These are phyloP conservation scores for Luvunga scandens DNA, from an alignment of 345 rosid species.

Conservation along the genomic window DNA sequence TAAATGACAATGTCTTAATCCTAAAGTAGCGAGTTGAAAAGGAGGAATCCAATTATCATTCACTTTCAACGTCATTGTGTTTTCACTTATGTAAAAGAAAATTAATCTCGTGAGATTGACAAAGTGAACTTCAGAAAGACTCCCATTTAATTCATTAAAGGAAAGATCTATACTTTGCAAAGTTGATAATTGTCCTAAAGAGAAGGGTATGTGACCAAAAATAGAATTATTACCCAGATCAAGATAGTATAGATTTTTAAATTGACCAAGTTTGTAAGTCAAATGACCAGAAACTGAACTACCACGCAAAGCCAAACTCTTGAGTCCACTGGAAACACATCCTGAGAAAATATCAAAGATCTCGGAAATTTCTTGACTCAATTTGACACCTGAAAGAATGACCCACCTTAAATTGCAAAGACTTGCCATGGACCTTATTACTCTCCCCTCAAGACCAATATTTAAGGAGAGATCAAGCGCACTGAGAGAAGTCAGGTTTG, in stretches of 20 bases:
- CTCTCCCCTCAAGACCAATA: background rate
- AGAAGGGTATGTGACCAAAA: background rate
- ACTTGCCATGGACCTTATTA: no score
- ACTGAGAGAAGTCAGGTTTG: background rate
- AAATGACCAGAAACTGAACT: background rate
- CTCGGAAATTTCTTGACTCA: background rate
- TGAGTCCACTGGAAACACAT: background rate
- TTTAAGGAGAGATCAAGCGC: background rate
- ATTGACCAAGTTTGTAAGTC: background rate
- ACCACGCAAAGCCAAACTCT: background rate
- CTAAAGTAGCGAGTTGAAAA: conserved; percentile 19
- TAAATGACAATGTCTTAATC: conserved; percentile 16
- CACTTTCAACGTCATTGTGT: conserved; percentile 18
- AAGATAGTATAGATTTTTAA: background rate
- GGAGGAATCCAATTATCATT: conserved; percentile 29
- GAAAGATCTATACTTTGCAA: background rate
- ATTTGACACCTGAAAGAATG: background rate
- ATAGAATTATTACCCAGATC: background rate
- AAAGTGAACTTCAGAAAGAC: conserved; percentile 22
- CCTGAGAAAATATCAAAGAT: background rate
- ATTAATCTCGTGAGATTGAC: conserved; percentile 21
- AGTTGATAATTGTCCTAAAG: background rate
- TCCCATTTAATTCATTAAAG: background rate
- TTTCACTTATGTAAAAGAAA: conserved; percentile 1
- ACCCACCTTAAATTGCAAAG: background rate